Percentiles rank a stretch among this genome's conserved stretches.
Evolutionary conservation across 2,329 filamentous ascomycete genomes (phyloP).

Genomic region (Cladosporium halotolerans): DNA sequence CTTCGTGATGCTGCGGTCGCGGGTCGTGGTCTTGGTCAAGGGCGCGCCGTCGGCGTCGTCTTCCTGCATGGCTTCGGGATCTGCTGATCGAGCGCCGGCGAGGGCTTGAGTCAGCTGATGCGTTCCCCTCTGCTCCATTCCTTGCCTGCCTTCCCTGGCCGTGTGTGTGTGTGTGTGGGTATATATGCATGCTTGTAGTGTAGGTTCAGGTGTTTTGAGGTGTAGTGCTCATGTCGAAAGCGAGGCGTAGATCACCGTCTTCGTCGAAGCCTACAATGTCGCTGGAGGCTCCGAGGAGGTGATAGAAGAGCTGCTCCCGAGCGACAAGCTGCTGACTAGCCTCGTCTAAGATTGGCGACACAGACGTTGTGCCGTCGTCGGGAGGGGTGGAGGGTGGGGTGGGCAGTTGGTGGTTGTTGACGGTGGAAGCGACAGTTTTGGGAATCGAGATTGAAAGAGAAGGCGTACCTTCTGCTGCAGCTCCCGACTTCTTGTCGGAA

Average conservation of each 20-base stretch:
- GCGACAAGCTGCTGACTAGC: constrained; percentile 26
- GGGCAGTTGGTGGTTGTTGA: constrained; percentile 12
- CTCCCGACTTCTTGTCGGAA: constrained; percentile 5
- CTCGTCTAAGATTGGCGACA: constrained; percentile 29
- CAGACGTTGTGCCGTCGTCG: constrained; percentile 14
- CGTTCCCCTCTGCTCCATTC: not conserved
- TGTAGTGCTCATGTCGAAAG: constrained; percentile 13
- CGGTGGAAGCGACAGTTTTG: constrained; percentile 7
- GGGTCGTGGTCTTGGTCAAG: constrained; percentile 8
- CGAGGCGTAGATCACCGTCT: constrained; percentile 29
- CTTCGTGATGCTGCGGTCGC: constrained; percentile 9
- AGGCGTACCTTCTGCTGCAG: constrained; percentile 11
- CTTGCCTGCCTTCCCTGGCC: not conserved
- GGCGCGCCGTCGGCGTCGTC: constrained; percentile 10
- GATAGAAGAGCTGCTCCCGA: constrained; percentile 31
- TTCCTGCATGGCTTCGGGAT: constrained; percentile 11
- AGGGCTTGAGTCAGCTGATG: constrained; percentile 10
- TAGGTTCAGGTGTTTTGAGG: not conserved
- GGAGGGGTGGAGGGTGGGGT: constrained; percentile 12
- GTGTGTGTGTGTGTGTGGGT: not conserved
- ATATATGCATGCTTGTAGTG: not conserved
- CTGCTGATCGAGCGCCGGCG: constrained; percentile 9
- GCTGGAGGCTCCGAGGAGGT: constrained; percentile 33
- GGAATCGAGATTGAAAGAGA: constrained; percentile 12
- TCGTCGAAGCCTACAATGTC: constrained; percentile 35